phyloP scores from a whole-genome alignment of 345 rosid genomes.

The Toxicodendron radicans region DNA sequence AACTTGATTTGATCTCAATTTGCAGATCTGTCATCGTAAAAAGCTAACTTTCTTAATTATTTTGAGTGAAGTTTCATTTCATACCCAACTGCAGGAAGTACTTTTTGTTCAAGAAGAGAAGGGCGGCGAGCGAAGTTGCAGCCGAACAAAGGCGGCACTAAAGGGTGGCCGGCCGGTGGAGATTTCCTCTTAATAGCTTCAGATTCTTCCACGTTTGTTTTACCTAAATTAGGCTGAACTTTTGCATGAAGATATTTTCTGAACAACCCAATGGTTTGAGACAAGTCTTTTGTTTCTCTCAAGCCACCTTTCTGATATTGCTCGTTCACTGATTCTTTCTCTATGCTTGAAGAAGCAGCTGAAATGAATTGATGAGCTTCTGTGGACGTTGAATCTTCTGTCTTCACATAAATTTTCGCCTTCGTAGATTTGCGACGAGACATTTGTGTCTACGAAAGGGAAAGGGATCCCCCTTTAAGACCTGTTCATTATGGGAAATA shows the following conservation, averaged over 20 bases:
- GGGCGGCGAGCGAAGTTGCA: constrained; percentile 11
- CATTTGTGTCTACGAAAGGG: background rate
- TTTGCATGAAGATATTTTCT: constrained; percentile 20
- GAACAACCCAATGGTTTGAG: constrained; percentile 19
- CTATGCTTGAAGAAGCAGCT: background rate
- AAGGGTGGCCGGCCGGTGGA: background rate
- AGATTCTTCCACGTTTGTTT: constrained; percentile 18
- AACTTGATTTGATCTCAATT: too few relatives aligned
- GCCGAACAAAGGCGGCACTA: background rate
- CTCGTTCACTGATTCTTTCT: background rate
- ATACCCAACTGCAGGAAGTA: constrained; percentile 29
- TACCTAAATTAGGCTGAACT: background rate
- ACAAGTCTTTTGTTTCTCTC: constrained; percentile 2
- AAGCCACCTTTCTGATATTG: background rate
- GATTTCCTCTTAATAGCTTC: background rate
- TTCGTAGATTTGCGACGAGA: background rate
- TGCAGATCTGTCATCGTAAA: too few relatives aligned
- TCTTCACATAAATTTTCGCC: background rate
- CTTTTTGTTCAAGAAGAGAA: constrained; percentile 25
- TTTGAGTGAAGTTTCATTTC: too few relatives aligned
- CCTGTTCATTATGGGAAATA: background rate
- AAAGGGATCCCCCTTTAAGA: background rate
- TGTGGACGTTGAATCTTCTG: background rate
- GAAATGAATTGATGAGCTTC: background rate
- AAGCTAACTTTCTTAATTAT: too few relatives aligned